Base-by-base conservation (phyloP, 2,329 filamentous ascomycete genomes). In the Colletotrichum simmondsii region DNA sequence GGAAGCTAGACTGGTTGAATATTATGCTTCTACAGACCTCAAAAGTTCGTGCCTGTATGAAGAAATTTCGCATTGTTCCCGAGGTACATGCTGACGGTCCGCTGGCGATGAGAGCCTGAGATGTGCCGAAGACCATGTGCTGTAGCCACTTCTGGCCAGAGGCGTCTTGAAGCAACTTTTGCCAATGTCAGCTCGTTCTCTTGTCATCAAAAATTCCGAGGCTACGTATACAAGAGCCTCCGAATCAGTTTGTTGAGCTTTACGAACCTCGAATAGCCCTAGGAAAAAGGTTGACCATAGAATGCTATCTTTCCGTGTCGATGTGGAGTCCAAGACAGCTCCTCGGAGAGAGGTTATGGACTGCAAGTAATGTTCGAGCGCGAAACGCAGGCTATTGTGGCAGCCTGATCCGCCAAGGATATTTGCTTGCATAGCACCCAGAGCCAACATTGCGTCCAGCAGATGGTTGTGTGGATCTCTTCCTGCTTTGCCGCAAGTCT, bases 281-380 rank as follows among this genome's bases (percentile, higher is more conserved):
- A 83, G 71, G 0, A 82, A 58, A 3, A 82, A 74, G 0, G 81
- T 83, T 0, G 81, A 78, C 81, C 81, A 83, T 0, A 82, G 62
- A 7, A 74, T 56, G 10, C 30, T n/a, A 7, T 49, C 53, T 59
- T 42, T 53, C 11, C 32, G 56, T n/a, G 54, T 28, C 22, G 26
- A 42, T 49, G 53, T 46, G 57, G 49, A 42, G 66, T 65, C 28
- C 53, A 66, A 24, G 37, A 71, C 30, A 32, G 77, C 75, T 1
- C 64, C 52, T 5, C 79, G 64, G 2, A 83, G 71, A 0, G 75
- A 78, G 0, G 52, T 4, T 0, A 83, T 76, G 0, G 80, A 80
- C 22, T 75, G 77, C 0, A 77, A 74, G 60, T 83, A 83, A 11
- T 77, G 74, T 6, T 72, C 66, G 0, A 81, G 59, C 0, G 80